Evolutionary conservation across 2,329 filamentous ascomycete genomes (phyloP), one percentile per base, ranked within the genome.

Genomic region (Dendrostoma leiphaemia): DNA sequence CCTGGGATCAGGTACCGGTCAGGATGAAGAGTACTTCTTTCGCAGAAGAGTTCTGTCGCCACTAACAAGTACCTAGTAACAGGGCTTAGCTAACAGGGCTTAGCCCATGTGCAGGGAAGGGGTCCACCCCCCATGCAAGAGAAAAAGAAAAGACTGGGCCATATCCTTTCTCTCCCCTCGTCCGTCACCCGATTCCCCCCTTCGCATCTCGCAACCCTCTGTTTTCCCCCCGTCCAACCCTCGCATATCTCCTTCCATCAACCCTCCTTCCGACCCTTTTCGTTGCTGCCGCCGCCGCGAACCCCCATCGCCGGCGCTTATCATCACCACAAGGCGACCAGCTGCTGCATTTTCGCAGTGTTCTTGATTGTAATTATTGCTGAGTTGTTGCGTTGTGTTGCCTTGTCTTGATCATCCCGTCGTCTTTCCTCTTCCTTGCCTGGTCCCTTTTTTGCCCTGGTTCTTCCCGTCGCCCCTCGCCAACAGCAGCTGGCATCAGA

Each of bases 301-400:
- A 32, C 9, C 24, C 29, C 24, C 43, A 46, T 34, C 43, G 28
- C 43, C 26, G 43, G 43, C 43, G 43, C 28, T 23, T 24, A 7
- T 9, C 24, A 8, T 41, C 43, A 32, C 23, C 43, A 13, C 28
- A 23, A 21, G 43, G 17, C 29, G 17, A 34, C 43, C 43, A 24
- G 28, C 43, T 21, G 43, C 28, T 21, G 26, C 28, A 32, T 21
- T 17, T 29, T 9, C 17, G 17, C 43, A 46, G 43, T 46, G 43
- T 46, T 46, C 43, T 46, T 46, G 7, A 46, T 32, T 46, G 43
- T 21, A 46, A 46, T 46, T 29, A 46, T 46, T 46, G 43, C 23
- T 29, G 10, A 32, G 21, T 7, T 28, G 29, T 29, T 29, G 43
- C 43, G 28, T 38, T 28, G 41, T 43, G 15, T 54, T 49, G 52